Evolutionary conservation across 139 green algal species (phyloP).

Genomic region (Chlamydomonas incerta): DNA sequence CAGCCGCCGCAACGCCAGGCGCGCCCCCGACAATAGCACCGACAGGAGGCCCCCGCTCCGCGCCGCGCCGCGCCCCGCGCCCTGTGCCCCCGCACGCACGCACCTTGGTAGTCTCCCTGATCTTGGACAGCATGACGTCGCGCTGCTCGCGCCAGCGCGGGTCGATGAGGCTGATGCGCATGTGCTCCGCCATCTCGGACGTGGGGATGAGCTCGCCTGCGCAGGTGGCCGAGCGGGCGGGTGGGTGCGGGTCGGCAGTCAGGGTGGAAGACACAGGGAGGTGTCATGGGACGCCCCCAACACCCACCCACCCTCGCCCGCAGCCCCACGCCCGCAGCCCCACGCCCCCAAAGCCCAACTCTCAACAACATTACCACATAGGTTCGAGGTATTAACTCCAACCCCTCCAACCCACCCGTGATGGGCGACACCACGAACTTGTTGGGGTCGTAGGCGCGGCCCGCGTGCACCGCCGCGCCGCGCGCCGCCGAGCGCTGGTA

Average conservation of each 20-base stretch:
- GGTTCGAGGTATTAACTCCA: too few relatives aligned
- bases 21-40: too few relatives aligned
- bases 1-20: too few relatives aligned
- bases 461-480: slow-evolving; percentile 6
- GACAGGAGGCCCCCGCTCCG: too few relatives aligned
- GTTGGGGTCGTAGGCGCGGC: slow-evolving; percentile 68
- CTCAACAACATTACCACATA: too few relatives aligned
- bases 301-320: too few relatives aligned
- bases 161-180: slow-evolving; percentile 89
- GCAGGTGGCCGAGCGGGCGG: too few relatives aligned
- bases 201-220: slow-evolving; percentile 82
- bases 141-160: slow-evolving; percentile 94
- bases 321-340: too few relatives aligned
- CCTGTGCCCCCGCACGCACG: neutral
- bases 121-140: slow-evolving; percentile 94
- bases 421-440: slow-evolving; percentile 96
- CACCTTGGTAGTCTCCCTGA: slow-evolving; percentile 55
- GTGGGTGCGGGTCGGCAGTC: slow-evolving; percentile 57
- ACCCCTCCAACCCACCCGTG: slow-evolving; percentile 84
- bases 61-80: neutral
- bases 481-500: slow-evolving; percentile 79
- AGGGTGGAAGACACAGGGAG: too few relatives aligned
- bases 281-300: too few relatives aligned
- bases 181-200: slow-evolving; percentile 86
- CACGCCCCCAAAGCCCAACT: too few relatives aligned